These are phyloP conservation scores for Mycena metata DNA, from an alignment of 768 basidiomycete species.

Conservation along the genomic window DNA sequence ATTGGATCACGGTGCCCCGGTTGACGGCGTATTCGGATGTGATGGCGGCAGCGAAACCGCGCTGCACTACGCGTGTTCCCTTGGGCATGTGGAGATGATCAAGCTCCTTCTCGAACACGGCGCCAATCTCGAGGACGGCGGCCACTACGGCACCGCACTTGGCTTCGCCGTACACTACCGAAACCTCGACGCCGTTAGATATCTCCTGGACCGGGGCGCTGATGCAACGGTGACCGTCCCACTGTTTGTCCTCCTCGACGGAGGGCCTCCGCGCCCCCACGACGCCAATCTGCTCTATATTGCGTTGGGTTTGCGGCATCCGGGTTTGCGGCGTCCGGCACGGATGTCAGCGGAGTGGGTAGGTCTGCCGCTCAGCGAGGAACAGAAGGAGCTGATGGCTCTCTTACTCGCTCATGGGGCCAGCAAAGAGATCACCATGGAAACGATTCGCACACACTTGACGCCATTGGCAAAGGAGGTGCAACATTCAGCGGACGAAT, in stretches of 20 bases:
- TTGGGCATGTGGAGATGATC: too few relatives aligned
- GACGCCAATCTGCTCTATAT: slow-evolving; percentile 8
- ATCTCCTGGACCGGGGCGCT: slow-evolving; percentile 17
- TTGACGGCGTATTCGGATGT: background rate
- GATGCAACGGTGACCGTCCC: slow-evolving; percentile 1
- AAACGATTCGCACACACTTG: slow-evolving; percentile 47
- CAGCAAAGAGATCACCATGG: background rate
- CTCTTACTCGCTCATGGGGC: slow-evolving; percentile 16
- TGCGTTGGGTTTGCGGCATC: background rate
- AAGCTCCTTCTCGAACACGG: background rate
- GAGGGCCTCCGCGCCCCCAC: background rate
- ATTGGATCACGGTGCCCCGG: too few relatives aligned
- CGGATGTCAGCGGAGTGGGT: background rate
- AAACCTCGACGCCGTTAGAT: background rate
- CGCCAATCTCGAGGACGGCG: background rate
- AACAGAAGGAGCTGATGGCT: slow-evolving; percentile 6
- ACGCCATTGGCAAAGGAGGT: slow-evolving; percentile 47
- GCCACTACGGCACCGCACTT: background rate
- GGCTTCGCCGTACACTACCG: background rate
- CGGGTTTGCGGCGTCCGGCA: background rate
- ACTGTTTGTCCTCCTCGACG: background rate
- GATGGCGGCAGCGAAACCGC: background rate
- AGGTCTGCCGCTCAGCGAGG: slow-evolving; percentile 15
- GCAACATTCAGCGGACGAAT: slow-evolving; percentile 34
- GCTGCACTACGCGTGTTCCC: too few relatives aligned